Evolutionary conservation across 2,329 filamentous ascomycete species (phyloP).

Genomic region (Diplocarpon mali): DNA sequence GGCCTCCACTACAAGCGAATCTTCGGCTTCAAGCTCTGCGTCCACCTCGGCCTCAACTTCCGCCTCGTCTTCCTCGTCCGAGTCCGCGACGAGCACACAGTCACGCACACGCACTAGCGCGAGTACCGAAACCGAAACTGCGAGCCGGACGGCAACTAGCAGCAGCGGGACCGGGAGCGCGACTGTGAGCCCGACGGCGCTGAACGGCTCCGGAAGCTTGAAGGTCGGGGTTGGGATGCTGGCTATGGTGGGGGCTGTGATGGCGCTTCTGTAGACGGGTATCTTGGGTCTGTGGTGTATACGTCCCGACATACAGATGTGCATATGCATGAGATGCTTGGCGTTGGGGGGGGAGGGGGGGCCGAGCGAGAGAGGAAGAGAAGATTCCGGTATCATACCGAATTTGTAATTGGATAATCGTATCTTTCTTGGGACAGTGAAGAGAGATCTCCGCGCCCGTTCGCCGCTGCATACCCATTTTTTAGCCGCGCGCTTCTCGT

Average conservation of each 20-base stretch:
- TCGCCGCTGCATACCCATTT: too few relatives aligned
- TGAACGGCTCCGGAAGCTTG: conserved; percentile 1
- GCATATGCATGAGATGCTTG: neutral
- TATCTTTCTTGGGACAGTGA: too few relatives aligned
- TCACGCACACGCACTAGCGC: neutral
- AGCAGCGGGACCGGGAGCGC: neutral
- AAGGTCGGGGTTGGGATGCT: conserved; percentile 3
- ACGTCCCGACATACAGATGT: neutral
- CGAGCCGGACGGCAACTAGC: neutral
- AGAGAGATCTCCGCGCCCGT: too few relatives aligned
- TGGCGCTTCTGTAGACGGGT: conserved; percentile 3
- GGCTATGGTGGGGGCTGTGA: conserved; percentile 1
- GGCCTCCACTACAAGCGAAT: neutral
- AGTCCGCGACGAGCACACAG: neutral
- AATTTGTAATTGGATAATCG: too few relatives aligned
- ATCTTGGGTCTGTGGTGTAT: too few relatives aligned
- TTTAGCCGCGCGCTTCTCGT: too few relatives aligned
- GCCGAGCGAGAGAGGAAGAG: neutral
- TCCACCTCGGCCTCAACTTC: neutral
- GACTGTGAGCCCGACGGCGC: neutral
- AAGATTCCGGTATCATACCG: too few relatives aligned
- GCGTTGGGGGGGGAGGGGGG: neutral
- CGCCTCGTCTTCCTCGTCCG: neutral
- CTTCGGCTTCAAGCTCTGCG: neutral
- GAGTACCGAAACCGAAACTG: neutral